Base-by-base conservation (phyloP, 306 rosid genomes). In the Castanea sativa region DNA sequence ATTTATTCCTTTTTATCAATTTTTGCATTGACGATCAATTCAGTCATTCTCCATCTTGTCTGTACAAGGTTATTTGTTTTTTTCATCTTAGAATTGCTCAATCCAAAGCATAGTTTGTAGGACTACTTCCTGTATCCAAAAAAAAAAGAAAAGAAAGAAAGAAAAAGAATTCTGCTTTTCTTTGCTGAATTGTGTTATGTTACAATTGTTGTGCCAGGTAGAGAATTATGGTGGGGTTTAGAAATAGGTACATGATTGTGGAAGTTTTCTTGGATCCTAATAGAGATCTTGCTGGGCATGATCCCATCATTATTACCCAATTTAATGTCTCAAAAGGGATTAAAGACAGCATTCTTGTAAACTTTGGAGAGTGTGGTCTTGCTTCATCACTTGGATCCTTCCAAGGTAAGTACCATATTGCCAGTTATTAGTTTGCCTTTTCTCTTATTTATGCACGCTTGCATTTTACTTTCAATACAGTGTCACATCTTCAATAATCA, bases 361-460 rank as follows among this genome's bases (percentile, higher is more conserved):
- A 93, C 82, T 93, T 91, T 74, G 97, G 97, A 57, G 94, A 91
- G 88, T 91, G 98, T 78, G 99, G 98, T 83, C 85, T 92, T 80
- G 96, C 94, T 80, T 88, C 90, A 1, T 82, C 94, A 3, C 71
- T 87, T n/a, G 97, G 92, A 80, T 90, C 98, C 19, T 88, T 88
- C 55, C 96, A 86, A 56, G 92, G 98, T 90, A 53, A 69, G 85
- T 60, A 61, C 67, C 53, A 11, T 33, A 32, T 32, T 38, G 20
- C 78, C 13, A 8, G n/a, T 29, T n/a, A 51, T 74, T 38, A 38
- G 45, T 38, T 38, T 38, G 45, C 11, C 45, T 38, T 38, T 38
- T 38, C 11, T 7, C 11, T 38, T 38, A 11, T 7, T 38, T 38
- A 38, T 38, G 45, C 45, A 38, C 45, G 2, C 45, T 38, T 7